Evolutionary conservation across 2,329 filamentous ascomycete species (phyloP), one percentile per base, ranked within the genome.

Genomic region (Trichoderma harzianum): DNA sequence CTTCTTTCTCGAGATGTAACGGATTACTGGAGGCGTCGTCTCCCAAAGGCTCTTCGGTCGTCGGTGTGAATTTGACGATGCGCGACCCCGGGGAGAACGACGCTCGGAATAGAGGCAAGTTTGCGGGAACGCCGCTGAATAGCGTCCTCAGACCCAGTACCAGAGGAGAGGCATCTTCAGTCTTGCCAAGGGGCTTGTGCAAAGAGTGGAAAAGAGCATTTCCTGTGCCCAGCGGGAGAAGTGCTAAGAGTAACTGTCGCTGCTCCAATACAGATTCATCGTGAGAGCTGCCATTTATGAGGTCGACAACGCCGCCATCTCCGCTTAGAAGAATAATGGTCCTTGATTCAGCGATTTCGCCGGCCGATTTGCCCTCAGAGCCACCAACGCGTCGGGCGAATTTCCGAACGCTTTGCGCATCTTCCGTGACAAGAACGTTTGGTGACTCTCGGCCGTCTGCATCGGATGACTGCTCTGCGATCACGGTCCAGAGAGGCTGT

Each of bases 281-380:
- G 2, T 69, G 51, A 1, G 72, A 68, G 30, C 80, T 84, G 3
- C 87, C 88, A 78, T 98, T 97, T 72, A 97, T 84, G 1, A 96
- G 84, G 76, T 98, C 95, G 21, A 94, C 87, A 2, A 97, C 81
- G 7, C 94, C 95, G 16, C 95, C 95, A 79, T 98, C 95, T 7
- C 95, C 95, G 63, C 92, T 95, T 6, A 98, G 85, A 14, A 98
- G 86, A 34, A 98, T 82, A 30, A 98, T 85, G 0, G 90, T 90
- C 67, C 73, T 70, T n/a, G 71, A 70, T 11, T n/a, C 79, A 16
- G 1, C 39, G n/a, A 21, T 7, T 24, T 53, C 21, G 11, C 47
- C 47, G 3, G n/a, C 7, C 5, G 3, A 53, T 21, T 10, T 63
- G 84, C 24, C 24, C 6, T 64, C 26, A 11, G 64, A 58, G 7